Evolutionary conservation across 768 basidiomycete species (phyloP).

Genomic region (Leccinum fibrillosum): DNA sequence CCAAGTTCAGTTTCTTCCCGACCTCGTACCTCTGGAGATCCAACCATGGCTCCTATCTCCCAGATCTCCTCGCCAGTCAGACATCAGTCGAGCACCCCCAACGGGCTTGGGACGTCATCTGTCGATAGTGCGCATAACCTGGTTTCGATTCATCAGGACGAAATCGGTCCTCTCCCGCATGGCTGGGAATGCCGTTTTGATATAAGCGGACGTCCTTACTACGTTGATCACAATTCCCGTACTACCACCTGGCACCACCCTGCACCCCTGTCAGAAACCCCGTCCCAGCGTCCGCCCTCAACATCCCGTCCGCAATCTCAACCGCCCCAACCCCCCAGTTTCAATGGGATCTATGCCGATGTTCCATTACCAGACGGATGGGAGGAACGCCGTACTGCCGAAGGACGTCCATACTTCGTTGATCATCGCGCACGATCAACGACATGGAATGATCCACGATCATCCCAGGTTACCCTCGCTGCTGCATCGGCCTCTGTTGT

Average conservation of each 20-base stretch:
- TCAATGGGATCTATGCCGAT: constrained; percentile 43
- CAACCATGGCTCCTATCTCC: constrained; percentile 6
- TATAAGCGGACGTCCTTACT: constrained; percentile 64
- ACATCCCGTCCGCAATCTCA: constrained; percentile 16
- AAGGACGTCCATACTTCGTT: constrained; percentile 73
- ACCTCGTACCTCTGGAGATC: constrained; percentile 18
- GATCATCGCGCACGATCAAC: constrained; percentile 84
- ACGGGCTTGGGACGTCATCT: constrained; percentile 3
- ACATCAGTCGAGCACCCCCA: constrained; percentile 9
- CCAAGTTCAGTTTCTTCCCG: constrained; percentile 8
- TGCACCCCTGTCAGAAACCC: constrained; percentile 20
- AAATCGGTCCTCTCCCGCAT: constrained; percentile 60
- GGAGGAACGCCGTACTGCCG: constrained; percentile 90
- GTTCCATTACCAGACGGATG: constrained; percentile 83
- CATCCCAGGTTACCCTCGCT: constrained; percentile 44
- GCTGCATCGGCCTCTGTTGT: constrained; percentile 41
- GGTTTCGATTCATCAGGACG: constrained; percentile 46
- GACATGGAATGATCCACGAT: constrained; percentile 87
- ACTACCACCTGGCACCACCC: constrained; percentile 78
- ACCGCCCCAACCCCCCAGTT: constrained; percentile 29
- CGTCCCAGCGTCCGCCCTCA: constrained; percentile 14
- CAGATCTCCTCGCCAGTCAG: constrained; percentile 13
- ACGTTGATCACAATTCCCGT: constrained; percentile 82
- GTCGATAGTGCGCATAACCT: constrained; percentile 3
- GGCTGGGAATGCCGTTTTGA: constrained; percentile 87